Evolutionary conservation across 257 asterid species (phyloP), one percentile per base, ranked within the genome.

Genomic region (Fraxinus excelsior): DNA sequence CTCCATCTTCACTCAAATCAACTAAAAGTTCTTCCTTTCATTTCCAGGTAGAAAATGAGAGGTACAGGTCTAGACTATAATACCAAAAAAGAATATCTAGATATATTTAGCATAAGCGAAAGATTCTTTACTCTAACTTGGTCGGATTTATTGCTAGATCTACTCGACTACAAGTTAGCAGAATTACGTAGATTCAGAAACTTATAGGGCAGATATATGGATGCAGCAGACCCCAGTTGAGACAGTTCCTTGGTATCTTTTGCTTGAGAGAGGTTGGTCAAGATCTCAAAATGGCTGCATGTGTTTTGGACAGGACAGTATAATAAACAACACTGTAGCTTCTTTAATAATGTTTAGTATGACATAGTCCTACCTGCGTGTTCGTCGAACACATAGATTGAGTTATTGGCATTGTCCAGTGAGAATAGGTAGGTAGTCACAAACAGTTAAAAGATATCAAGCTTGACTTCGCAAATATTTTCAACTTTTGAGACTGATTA

Each of bases 401-500:
- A 40, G 46, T 40, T 40, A 14, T 9, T 40, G 0, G 46, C 46
- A 37, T 35, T 49, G 16, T 7, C 7, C 11, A 65, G 51, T 35
- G 67, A 53, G 62, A 69, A 69, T 12, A 68, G 67, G 38, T 0
- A 28, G 31, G n/a, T 26, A 53, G 62, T 51, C 62, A 40, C 21
- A 56, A 66, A 2, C 3, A 9, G 73, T 44, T 13, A 5, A n/a
- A n/a, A 68, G 26, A 26, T 40, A 25, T 23, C 14, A 44, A 3
- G 60, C 71, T 79, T 56, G 83, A n/a, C n/a, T n/a, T n/a, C n/a
- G 58, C 51, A 19, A 16, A 72, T 62, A 64, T 37, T 70, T 32
- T 73, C 6, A 76, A 77, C 84, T 65, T 75, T 82, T 78, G 42
- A 62, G 34, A 72, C 67, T 12, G 26, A 3, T 44, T 19, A 19